Conservation (phyloP, 805 yeast genomes). For the Sugiyamaella qingdaonensis region DNA sequence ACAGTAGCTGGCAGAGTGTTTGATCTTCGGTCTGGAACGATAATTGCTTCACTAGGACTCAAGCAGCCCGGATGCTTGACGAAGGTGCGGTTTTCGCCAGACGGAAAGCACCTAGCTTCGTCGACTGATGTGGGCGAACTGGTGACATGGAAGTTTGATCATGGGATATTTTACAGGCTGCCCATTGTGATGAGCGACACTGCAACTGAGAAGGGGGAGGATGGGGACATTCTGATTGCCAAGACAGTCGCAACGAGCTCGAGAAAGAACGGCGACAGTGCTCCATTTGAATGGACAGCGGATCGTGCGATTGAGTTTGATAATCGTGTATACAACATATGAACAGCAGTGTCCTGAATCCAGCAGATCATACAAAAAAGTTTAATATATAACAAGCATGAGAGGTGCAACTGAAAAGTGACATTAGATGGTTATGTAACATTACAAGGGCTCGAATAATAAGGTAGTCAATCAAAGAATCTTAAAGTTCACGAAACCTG, state of each 20-base stretch:
- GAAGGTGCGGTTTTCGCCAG: conserved; percentile 18
- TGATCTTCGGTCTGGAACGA: conserved; percentile 20
- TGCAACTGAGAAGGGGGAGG: neutral
- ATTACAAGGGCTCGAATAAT: too few relatives aligned
- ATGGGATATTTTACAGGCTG: neutral
- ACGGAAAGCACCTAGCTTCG: conserved; percentile 19
- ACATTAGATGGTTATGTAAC: too few relatives aligned
- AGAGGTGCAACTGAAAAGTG: too few relatives aligned
- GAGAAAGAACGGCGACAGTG: too few relatives aligned
- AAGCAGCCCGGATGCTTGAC: neutral
- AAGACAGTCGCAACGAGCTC: neutral
- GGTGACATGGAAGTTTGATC: conserved; percentile 3
- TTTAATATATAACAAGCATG: too few relatives aligned
- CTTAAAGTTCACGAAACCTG: too few relatives aligned
- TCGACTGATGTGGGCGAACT: neutral
- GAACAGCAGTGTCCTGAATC: too few relatives aligned
- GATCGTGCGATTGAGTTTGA: neutral
- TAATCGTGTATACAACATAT: too few relatives aligned
- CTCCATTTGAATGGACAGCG: neutral
- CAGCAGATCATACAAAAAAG: too few relatives aligned
- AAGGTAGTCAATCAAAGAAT: too few relatives aligned
- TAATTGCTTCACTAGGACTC: conserved; percentile 16
- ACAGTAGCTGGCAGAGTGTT: conserved; percentile 19
- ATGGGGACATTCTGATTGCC: neutral
- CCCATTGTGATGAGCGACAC: neutral